A percentile compares a stretch with the other conserved stretches of the same genome.
These are phyloP conservation scores for Hypoxylon crocopeplum DNA, from an alignment of 495 filamentous ascomycete species.

Conservation along the genomic window DNA sequence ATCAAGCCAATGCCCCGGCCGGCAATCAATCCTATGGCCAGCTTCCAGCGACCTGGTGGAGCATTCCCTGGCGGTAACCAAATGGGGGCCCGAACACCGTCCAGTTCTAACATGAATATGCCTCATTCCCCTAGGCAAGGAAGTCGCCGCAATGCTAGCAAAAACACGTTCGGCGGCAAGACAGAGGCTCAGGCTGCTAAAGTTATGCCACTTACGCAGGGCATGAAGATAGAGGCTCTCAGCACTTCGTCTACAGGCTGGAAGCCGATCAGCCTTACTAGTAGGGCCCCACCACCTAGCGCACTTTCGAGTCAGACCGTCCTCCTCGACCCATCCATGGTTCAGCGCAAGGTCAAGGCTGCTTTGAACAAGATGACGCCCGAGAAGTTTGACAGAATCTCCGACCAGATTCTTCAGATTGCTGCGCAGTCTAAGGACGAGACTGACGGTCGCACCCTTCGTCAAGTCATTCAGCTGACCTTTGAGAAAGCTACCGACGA, in stretches of 20 bases:
- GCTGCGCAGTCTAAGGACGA: conserved; percentile 95
- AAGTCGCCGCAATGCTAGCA: conserved; percentile 67
- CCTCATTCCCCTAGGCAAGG: conserved; percentile 58
- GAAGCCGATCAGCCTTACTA: conserved; percentile 86
- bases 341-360: conserved; percentile 98
- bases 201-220: conserved; percentile 86
- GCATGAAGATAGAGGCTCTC: conserved; percentile 81
- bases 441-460: conserved; percentile 88
- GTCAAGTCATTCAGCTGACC: conserved; percentile 97
- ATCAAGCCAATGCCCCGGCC: conserved; percentile 49
- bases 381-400: conserved; percentile 96
- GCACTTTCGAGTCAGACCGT: conserved; percentile 53
- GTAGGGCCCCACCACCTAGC: conserved; percentile 43
- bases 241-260: conserved; percentile 74
- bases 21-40: conserved; percentile 64
- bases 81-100: conserved; percentile 59
- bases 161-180: conserved; percentile 59
- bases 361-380: conserved; percentile 99
- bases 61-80: conserved; percentile 61
- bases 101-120: conserved; percentile 54
- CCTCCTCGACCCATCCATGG: conserved; percentile 85
- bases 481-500: conserved; percentile 99
- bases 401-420: conserved; percentile 90
- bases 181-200: conserved; percentile 72
- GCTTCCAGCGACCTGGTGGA: conserved; percentile 62